phyloP scores from a whole-genome alignment of 202 grass and related monocot genomes.

The Schoenoplectus tabernaemontani region DNA sequence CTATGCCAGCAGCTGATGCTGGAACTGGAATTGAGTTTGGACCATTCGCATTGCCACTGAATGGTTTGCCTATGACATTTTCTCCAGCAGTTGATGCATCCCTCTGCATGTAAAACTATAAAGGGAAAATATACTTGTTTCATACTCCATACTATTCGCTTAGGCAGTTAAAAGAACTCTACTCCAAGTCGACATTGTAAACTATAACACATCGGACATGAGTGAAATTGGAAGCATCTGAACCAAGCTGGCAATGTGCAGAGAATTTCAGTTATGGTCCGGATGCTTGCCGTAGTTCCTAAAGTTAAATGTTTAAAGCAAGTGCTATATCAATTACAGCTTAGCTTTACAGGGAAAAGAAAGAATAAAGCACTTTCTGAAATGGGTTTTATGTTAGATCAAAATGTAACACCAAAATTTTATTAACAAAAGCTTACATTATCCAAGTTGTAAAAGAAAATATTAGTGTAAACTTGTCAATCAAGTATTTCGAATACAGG shows the following conservation, averaged over 20 bases:
- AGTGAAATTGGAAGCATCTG: background rate
- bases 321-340: background rate
- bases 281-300: too few relatives aligned
- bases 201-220: background rate
- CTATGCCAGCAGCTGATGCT: background rate
- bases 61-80: constrained; percentile 38
- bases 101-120: background rate
- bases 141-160: background rate
- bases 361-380: background rate
- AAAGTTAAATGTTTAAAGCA: background rate
- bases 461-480: background rate
- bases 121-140: background rate
- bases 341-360: background rate
- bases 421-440: background rate
- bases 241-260: background rate
- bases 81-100: background rate
- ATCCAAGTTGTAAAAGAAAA: background rate
- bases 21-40: constrained; percentile 38
- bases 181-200: background rate
- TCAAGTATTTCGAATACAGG: background rate
- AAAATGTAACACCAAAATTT: background rate
- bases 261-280: background rate
- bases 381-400: background rate
- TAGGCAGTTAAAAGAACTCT: background rate
- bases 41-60: constrained; percentile 33